Conservation (phyloP, 2,329 filamentous ascomycete species). For the Aspergillus japonicus region DNA sequence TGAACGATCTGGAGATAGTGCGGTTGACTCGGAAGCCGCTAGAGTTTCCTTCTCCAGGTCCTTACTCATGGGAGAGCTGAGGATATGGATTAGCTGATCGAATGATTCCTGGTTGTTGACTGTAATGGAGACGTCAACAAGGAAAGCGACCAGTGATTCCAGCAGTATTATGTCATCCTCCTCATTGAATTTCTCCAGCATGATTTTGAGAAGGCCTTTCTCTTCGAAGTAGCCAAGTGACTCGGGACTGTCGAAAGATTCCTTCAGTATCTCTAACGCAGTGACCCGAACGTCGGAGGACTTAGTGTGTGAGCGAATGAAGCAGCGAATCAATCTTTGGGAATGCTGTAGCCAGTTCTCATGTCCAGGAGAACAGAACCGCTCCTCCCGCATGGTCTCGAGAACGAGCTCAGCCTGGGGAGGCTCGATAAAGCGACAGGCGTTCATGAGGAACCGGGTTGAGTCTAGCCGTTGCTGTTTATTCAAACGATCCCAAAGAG, state of each 20-base stretch:
- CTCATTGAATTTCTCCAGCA: constrained; percentile 36
- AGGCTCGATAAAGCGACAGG: constrained; percentile 37
- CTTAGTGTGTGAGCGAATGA: constrained; percentile 39
- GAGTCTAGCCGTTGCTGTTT: constrained; percentile 37
- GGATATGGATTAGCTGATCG: constrained; percentile 31
- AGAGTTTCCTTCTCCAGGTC: constrained; percentile 33
- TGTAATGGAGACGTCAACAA: constrained; percentile 34
- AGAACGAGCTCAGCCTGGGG: constrained; percentile 42
- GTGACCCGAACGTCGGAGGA: constrained; percentile 40
- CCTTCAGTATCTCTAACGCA: constrained; percentile 40
- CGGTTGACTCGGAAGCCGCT: constrained; percentile 43
- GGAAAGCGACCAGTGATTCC: constrained; percentile 40
- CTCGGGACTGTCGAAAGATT: constrained; percentile 37
- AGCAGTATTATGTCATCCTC: constrained; percentile 41
- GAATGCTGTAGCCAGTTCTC: constrained; percentile 35
- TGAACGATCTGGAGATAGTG: constrained; percentile 29
- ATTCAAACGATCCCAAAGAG: constrained; percentile 38
- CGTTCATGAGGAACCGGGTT: constrained; percentile 36
- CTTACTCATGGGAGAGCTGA: constrained; percentile 37
- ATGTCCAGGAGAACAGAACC: constrained; percentile 35
- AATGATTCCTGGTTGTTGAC: constrained; percentile 33
- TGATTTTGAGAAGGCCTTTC: constrained; percentile 32
- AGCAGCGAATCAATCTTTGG: constrained; percentile 36
- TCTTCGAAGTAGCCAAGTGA: constrained; percentile 31
- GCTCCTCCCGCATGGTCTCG: constrained; percentile 33